Evolutionary conservation across 2,329 filamentous ascomycete species (phyloP), one percentile per base, ranked within the genome.

Genomic region (Venturia nashicola): DNA sequence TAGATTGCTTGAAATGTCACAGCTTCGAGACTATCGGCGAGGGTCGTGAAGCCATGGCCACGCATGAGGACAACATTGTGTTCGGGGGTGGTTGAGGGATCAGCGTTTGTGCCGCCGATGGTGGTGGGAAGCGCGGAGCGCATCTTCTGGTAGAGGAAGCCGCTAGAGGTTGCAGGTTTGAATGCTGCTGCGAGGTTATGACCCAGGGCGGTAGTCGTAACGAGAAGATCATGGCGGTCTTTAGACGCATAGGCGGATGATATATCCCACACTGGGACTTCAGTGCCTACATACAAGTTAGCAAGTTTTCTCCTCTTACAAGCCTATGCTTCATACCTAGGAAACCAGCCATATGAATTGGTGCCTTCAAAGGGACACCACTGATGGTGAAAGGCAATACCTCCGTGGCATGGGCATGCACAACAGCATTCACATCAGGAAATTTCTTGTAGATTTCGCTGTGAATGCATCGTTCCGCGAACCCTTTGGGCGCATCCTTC

Each of bases 1-100:
- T 76, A 79, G 23, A 79, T 74, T 1, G 77, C 74, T 62, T 77
- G 74, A 65, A 75, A 78, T 0, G 80, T 78, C 0, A 74, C 76
- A 67, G 78, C 76, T 67, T 78, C 74, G 63, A 80, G 76, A 9
- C 72, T 71, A 2, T 70, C 68, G 0, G 76, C 78, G 0, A 75
- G 69, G 12, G 74, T 76, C 1, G 76, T 77, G 65, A 80, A 79
- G 32, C 78, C 78, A 65, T 80, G 78, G 1, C 74, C 73, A 62
- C 77, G 76, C 71, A 79, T 76, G 23, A 76, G 67, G 9, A 76
- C 71, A 8, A 74, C 72, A 2, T 71, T 68, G 64, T 75, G 71
- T 48, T 75, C 70, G 0, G 74, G 74, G 36, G 73, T 70, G 16
- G 71, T 66, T 11, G 68, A 67, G 1, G 71, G 69, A 61, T 75